Percentiles rank a stretch among this genome's conserved stretches.
Evolutionary conservation across 2,329 filamentous ascomycete species (phyloP).

Genomic region (Fusarium zealandicum): DNA sequence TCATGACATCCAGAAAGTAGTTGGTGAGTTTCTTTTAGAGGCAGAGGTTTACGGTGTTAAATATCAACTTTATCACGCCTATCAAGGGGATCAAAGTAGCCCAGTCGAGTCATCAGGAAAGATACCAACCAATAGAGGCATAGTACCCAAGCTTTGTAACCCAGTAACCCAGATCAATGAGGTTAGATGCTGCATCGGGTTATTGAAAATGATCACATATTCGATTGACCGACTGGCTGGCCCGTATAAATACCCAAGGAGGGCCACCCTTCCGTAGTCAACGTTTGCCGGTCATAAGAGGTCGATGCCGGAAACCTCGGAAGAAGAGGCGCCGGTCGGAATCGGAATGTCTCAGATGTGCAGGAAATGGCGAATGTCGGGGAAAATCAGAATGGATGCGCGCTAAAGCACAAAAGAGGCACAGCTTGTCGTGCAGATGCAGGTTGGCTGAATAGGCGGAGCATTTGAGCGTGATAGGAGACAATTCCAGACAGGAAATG

Average conservation of each 20-base stretch:
- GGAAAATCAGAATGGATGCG: not conserved
- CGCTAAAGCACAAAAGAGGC: slow-evolving; percentile 4
- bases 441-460: slow-evolving; percentile 8
- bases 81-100: too few species aligned
- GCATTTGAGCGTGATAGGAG: slow-evolving; percentile 6
- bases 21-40: slow-evolving; percentile 10
- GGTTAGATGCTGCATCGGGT: too few species aligned
- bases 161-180: too few species aligned
- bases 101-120: too few species aligned
- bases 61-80: too few species aligned
- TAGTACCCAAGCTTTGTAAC: too few species aligned
- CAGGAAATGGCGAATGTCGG: not conserved
- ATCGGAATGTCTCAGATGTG: not conserved
- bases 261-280: too few species aligned
- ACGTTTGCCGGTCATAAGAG: not conserved
- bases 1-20: slow-evolving; percentile 36
- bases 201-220: too few species aligned
- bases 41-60: not conserved
- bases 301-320: not conserved
- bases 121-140: too few species aligned
- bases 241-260: too few species aligned
- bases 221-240: too few species aligned
- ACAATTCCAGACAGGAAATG: not conserved
- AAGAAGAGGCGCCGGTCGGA: not conserved
- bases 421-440: not conserved